Evolutionary conservation across 2,329 filamentous ascomycete genomes (phyloP).

Genomic region (Delphinella strobiligena): DNA sequence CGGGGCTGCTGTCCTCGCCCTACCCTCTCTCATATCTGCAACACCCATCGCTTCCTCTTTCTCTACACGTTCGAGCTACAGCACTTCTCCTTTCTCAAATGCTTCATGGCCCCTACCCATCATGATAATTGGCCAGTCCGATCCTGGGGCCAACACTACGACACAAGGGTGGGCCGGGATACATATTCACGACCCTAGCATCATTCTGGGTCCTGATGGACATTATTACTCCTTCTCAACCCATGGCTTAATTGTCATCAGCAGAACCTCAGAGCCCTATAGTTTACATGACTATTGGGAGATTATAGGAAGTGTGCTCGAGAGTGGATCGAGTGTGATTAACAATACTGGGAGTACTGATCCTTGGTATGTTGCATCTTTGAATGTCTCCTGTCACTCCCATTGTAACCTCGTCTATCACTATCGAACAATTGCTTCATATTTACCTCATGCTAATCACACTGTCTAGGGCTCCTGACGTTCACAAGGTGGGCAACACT

Average conservation of each 20-base stretch:
- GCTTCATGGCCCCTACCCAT: constrained; percentile 8
- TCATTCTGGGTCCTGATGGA: constrained; percentile 34
- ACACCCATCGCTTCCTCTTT: no score
- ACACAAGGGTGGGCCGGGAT: constrained; percentile 8
- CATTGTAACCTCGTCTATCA: no score
- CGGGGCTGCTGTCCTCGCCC: no score
- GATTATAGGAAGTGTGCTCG: constrained; percentile 32
- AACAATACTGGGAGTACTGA: constrained; percentile 8
- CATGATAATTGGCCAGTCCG: constrained; percentile 5
- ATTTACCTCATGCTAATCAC: no score
- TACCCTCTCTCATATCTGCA: no score
- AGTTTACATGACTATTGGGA: constrained; percentile 35
- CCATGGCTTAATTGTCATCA: constrained; percentile 36
- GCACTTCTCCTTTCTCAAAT: constrained; percentile 5
- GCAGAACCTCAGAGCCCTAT: constrained; percentile 32
- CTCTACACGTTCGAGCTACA: constrained; percentile 3
- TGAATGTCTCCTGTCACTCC: no score
- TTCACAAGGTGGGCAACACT: constrained; percentile 40
- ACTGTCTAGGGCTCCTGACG: constrained; percentile 48
- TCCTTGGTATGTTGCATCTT: constrained; percentile 5
- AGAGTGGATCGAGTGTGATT: constrained; percentile 6
- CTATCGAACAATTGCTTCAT: no score
- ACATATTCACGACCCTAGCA: constrained; percentile 34
- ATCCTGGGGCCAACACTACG: constrained; percentile 5
- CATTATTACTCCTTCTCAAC: constrained; percentile 44